Conservation (phyloP, 208 protist genomes). For the Trypanosoma scelopori region DNA sequence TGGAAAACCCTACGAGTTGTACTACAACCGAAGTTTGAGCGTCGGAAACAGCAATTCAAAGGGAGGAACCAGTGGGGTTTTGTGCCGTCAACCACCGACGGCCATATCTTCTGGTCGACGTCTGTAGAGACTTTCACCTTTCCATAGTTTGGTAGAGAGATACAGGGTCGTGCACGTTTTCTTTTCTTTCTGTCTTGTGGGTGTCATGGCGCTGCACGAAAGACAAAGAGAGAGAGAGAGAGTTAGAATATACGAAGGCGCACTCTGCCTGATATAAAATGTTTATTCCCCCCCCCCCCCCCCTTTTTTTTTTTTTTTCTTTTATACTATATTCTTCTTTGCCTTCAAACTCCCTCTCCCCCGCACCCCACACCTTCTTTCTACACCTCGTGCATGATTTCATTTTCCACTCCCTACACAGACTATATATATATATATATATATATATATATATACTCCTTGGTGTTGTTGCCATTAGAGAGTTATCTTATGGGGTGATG, state of each 20-base stretch:
- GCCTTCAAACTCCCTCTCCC: not conserved
- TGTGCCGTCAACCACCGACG: constrained; percentile 43
- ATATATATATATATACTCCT: constrained; percentile 1
- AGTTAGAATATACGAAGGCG: too few relatives aligned
- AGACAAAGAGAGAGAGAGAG: too few relatives aligned
- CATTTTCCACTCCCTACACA: not conserved
- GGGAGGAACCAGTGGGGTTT: constrained; percentile 10
- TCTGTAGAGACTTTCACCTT: constrained; percentile 7
- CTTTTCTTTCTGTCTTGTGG: not conserved
- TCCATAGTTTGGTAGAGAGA: not conserved
- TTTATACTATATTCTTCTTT: too few relatives aligned
- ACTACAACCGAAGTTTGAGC: constrained; percentile 4
- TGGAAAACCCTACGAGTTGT: not conserved
- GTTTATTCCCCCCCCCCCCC: not conserved
- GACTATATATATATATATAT: constrained; percentile 7
- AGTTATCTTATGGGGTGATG: not conserved
- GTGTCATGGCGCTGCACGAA: too few relatives aligned
- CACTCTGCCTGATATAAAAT: too few relatives aligned
- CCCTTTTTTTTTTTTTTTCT: too few relatives aligned
- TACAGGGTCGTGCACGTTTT: not conserved
- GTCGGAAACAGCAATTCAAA: constrained; percentile 21
- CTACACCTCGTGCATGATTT: not conserved
- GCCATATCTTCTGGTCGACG: constrained; percentile 51
- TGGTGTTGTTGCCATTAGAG: not conserved
- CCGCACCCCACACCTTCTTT: not conserved